Percentiles rank a stretch among this genome's conserved stretches.
phyloP scores from a whole-genome alignment of 2,329 filamentous ascomycete species.

The Macrophomina pseudophaseolina region DNA sequence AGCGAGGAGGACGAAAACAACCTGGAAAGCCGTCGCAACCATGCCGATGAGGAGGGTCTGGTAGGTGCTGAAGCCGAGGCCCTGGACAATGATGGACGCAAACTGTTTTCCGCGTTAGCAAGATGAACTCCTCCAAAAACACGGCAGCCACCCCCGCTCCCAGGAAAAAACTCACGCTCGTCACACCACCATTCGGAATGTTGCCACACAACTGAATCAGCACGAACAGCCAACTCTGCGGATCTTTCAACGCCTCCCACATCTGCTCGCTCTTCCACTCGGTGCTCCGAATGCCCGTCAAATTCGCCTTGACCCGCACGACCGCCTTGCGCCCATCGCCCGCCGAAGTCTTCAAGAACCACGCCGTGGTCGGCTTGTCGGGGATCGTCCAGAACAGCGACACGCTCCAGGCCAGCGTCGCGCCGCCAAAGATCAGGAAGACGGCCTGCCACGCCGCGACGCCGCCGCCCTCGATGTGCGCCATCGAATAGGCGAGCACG shows the following conservation, averaged over 20 bases:
- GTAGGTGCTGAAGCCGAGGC: constrained; percentile 26
- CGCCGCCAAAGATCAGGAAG: constrained; percentile 29
- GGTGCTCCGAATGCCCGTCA: constrained; percentile 31
- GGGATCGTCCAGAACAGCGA: constrained; percentile 9
- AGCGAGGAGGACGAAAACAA: constrained; percentile 24
- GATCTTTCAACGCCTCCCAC: constrained; percentile 41
- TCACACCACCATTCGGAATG: constrained; percentile 22
- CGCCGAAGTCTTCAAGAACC: background rate
- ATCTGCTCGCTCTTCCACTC: constrained; percentile 46
- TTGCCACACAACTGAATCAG: constrained; percentile 22
- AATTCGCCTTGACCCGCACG: constrained; percentile 31
- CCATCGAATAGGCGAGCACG: constrained; percentile 21
- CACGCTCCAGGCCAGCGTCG: constrained; percentile 36
- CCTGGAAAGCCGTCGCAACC: constrained; percentile 30
- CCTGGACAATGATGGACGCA: constrained; percentile 23
- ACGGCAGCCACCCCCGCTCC: too few species aligned
- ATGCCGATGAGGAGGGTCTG: constrained; percentile 29
- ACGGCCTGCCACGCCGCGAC: constrained; percentile 15
- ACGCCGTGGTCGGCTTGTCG: constrained; percentile 1
- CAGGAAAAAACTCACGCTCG: constrained; percentile 10
- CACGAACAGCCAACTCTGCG: constrained; percentile 26
- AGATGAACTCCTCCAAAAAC: too few species aligned
- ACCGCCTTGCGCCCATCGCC: constrained; percentile 40
- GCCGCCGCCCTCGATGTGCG: background rate
- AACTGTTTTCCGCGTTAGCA: constrained; percentile 1